Evolutionary conservation across 2,329 filamentous ascomycete genomes (phyloP), one percentile per base, ranked within the genome.

Genomic region (Ceratocystis ficicola): DNA sequence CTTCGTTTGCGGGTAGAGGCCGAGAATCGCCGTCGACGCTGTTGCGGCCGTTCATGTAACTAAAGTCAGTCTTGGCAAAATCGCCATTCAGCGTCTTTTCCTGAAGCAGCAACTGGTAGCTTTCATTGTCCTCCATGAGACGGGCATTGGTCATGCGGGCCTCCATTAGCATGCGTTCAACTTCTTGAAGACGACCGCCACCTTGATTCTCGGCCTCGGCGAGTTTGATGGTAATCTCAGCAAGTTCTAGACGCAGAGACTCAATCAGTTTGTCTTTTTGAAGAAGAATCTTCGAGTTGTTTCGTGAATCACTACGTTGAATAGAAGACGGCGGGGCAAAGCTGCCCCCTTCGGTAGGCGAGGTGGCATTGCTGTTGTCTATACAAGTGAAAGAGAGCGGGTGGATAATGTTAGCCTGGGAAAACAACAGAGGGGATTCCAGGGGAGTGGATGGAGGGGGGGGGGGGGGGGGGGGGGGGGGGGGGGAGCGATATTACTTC

Each of bases 231-330:
- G 97, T 92, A 25, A 90, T 87, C 75, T 97, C 94, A 55, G 94
- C 93, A 62, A 99, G 82, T 74, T 99, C 94, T 30, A 97, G 83
- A 66, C 93, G 85, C 69, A 99, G 80, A 10, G 88, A 90, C 74
- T 97, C 93, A 71, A 99, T 97, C 67, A 96, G 80, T 77, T 95
- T 94, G 76, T 99, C 94, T 75, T 97, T 99, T 75, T 97, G 92
- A 71, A 95, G 81, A 63, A 97, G 83, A 64, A 96, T 80, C 75
- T 93, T 95, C 15, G 91, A 95, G 75, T 88, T 93, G 74, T 89
- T 95, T 69, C 88, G 84, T 44, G 91, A 95, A 71, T 95, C 89
- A 80, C 90, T 95, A 69, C 90, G 87, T 71, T 93, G 86, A 65
- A 95, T 77, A 3, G 90, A 90, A 17, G 88, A 88, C 1, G 90